Percentiles rank a stretch among this genome's conserved stretches.
phyloP scores from a whole-genome alignment of 2,329 filamentous ascomycete genomes.

The Davidsoniella eucalypti region DNA sequence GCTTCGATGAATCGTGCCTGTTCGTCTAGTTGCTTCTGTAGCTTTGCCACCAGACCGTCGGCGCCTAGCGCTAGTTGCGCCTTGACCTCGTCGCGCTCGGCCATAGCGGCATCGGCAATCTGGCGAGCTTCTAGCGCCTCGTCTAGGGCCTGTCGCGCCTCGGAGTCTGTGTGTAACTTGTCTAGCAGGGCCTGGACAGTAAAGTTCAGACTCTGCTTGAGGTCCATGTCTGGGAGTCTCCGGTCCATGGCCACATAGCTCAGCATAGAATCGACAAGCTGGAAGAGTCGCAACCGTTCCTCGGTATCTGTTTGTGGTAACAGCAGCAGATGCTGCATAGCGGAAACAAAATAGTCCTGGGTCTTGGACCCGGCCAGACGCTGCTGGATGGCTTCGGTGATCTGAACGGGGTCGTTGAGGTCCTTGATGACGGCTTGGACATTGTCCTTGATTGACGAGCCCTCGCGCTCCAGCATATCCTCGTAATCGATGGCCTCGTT shows the following conservation, averaged over 20 bases:
- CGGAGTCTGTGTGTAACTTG: slow-evolving; percentile 89
- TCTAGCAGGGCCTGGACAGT: slow-evolving; percentile 91
- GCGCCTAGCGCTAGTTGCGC: slow-evolving; percentile 79
- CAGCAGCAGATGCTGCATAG: slow-evolving; percentile 84
- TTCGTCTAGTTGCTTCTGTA: slow-evolving; percentile 88
- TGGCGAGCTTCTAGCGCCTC: slow-evolving; percentile 81
- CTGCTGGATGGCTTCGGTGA: slow-evolving; percentile 81
- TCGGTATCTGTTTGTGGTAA: slow-evolving; percentile 85
- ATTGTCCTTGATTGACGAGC: slow-evolving; percentile 76
- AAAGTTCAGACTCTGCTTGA: slow-evolving; percentile 95
- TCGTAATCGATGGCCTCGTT: slow-evolving; percentile 98
- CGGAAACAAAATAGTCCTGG: slow-evolving; percentile 90
- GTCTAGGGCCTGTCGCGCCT: slow-evolving; percentile 81
- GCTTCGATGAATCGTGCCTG: slow-evolving; percentile 82
- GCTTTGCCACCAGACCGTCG: slow-evolving; percentile 79
- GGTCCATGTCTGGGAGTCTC: slow-evolving; percentile 84
- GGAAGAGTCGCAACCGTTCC: slow-evolving; percentile 87
- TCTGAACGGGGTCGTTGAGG: slow-evolving; percentile 80
- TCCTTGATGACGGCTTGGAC: slow-evolving; percentile 78
- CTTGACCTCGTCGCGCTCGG: slow-evolving; percentile 89
- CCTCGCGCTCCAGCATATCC: slow-evolving; percentile 84
- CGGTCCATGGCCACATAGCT: slow-evolving; percentile 98
- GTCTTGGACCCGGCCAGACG: slow-evolving; percentile 70
- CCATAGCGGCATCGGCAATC: slow-evolving; percentile 87
- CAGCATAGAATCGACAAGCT: slow-evolving; percentile 95